Evolutionary conservation across 2,329 filamentous ascomycete species (phyloP).

Genomic region (Aspergillus sp.): DNA sequence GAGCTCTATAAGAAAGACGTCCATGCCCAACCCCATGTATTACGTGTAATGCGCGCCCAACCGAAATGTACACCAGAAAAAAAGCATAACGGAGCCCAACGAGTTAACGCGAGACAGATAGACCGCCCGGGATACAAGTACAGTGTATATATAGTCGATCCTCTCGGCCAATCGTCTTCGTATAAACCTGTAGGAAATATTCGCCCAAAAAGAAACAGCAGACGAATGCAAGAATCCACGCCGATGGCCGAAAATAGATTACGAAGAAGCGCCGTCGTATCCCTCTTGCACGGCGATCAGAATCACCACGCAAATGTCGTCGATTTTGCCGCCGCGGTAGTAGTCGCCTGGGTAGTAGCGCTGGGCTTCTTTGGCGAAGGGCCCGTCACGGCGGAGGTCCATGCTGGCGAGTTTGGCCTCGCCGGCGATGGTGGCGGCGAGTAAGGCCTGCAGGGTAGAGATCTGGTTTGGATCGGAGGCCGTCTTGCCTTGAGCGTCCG

Average conservation of each 20-base stretch:
- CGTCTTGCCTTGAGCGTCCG: slow-evolving; percentile 14
- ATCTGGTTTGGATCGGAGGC: slow-evolving; percentile 11
- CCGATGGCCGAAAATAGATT: not conserved
- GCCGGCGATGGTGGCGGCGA: slow-evolving; percentile 75
- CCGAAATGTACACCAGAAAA: too few relatives aligned
- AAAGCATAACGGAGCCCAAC: too few relatives aligned
- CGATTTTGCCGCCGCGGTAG: slow-evolving; percentile 89
- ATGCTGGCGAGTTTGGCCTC: slow-evolving; percentile 83
- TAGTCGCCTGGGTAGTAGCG: slow-evolving; percentile 81
- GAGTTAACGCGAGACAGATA: too few relatives aligned
- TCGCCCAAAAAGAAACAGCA: not conserved
- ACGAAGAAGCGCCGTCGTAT: not conserved
- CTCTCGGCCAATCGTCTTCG: not conserved
- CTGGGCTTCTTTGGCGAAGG: slow-evolving; percentile 93
- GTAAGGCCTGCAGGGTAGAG: slow-evolving; percentile 68
- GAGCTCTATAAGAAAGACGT: too few relatives aligned
- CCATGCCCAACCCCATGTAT: too few relatives aligned
- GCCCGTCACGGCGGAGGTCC: slow-evolving; percentile 79
- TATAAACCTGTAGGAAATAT: not conserved
- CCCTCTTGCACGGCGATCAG: slow-evolving; percentile 68
- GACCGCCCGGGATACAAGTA: not conserved
- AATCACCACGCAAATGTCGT: slow-evolving; percentile 89
- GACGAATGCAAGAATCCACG: not conserved
- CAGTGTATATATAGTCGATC: not conserved
- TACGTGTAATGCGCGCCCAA: too few relatives aligned